Base-by-base conservation (phyloP, 1,139 yeast species). In the Ogataea hybrid region DNA sequence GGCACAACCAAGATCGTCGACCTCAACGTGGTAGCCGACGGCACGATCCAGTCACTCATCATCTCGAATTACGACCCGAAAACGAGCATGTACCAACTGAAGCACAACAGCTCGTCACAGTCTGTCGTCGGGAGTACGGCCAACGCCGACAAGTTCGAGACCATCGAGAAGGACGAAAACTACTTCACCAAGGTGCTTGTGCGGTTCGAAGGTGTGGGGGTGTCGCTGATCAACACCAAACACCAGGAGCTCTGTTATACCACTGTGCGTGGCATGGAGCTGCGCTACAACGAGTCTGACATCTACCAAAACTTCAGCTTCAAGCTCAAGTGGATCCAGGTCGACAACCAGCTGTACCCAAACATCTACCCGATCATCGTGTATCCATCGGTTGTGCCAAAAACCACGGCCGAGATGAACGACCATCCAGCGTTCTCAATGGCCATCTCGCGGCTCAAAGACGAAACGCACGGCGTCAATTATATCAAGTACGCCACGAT, bases 1-100 rank as follows among this genome's bases (percentile, higher is more conserved):
- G 70, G 68, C 10, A 62, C 63, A 2, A 58, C 58, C n/a, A 42
- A 46, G 5, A 77, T 81, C 41, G 90, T 88, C 25, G 97, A 90
- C 57, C 69, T 92, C 56, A 88, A 89, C 60, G 97, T 92, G 30
- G 83, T 89, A 35, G 98, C 97, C 0, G 97, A 92, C 67, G 98
- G 97, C 0, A 96, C 97, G 0, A 81, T 92, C 0, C 97, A 89
- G 60, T 83, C 96, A 0, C 71, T 92, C 52, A 83, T 89, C 2
- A 81, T 92, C 6, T 78, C 95, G 1, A 81, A 86, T 47, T 88
- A 88, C 58, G 95, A 87, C 54, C 84, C 94, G 5, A 75, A 80
- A 3, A 70, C 77, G 4, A 85, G 95, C 62, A 66, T 87, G 63
- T 89, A 88, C 61, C 83, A 85, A 54, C 56, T 77, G 37, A 69